Conservation (phyloP, 352 stramenopile species). For the Phytophthora chlamydospora region DNA sequence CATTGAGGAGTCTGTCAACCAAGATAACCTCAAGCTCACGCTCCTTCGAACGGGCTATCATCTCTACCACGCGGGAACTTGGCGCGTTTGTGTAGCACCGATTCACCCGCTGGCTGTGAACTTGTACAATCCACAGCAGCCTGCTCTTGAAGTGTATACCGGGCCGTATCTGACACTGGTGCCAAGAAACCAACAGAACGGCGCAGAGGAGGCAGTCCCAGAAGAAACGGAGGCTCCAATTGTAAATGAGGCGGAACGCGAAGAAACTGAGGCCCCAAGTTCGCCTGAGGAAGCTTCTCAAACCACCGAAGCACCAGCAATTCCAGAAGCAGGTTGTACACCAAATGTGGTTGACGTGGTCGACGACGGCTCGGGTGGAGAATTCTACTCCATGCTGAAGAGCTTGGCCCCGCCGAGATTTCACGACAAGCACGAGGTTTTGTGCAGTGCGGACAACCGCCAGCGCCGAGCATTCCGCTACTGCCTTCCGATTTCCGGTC, state of each 20-base stretch:
- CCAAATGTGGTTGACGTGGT: conserved; percentile 1
- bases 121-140: conserved; percentile 35
- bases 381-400: conserved; percentile 15
- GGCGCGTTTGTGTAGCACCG: conserved; percentile 42
- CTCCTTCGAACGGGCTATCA: conserved; percentile 50
- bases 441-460: conserved; percentile 19
- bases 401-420: conserved; percentile 20
- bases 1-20: conserved; percentile 9
- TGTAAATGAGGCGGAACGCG: not conserved
- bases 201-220: not conserved
- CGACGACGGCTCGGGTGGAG: not conserved
- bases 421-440: conserved; percentile 13
- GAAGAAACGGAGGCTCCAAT: not conserved
- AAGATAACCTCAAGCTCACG: conserved; percentile 11
- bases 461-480: conserved; percentile 20
- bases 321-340: not conserved
- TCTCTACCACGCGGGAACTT: conserved; percentile 37
- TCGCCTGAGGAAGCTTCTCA: not conserved
- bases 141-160: conserved; percentile 2
- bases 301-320: not conserved
- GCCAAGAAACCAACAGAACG: not conserved
- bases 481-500: conserved; percentile 53
- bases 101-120: conserved; percentile 41
- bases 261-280: not conserved
- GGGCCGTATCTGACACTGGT: conserved; percentile 38